A percentile compares a stretch with the other conserved stretches of the same genome.
phyloP scores from a whole-genome alignment of 1,284 basidiomycete genomes.

The Leccinum pallidistipes region DNA sequence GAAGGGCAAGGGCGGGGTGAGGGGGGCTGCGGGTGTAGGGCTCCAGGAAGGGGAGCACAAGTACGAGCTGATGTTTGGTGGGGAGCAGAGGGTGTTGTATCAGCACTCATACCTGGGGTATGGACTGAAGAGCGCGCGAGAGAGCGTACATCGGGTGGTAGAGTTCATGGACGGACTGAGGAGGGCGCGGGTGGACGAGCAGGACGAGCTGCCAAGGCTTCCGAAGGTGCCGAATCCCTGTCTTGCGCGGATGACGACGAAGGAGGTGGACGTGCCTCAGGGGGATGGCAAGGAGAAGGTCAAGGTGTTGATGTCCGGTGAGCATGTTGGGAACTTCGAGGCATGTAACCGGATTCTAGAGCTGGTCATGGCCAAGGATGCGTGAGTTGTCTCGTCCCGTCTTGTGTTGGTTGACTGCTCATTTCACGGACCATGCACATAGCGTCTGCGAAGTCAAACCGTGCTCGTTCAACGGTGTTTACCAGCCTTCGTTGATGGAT shows the following conservation, averaged over 20 bases:
- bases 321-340: slow-evolving; percentile 79
- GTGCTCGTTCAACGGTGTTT: slow-evolving; percentile 96
- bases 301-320: slow-evolving; percentile 83
- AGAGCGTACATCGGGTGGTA: slow-evolving; percentile 86
- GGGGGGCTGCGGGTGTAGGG: slow-evolving; percentile 38
- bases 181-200: slow-evolving; percentile 13
- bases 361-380: slow-evolving; percentile 95
- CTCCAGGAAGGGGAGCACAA: slow-evolving; percentile 92
- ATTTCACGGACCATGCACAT: not conserved
- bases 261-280: slow-evolving; percentile 70
- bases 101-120: slow-evolving; percentile 97
- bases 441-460: slow-evolving; percentile 88
- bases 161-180: slow-evolving; percentile 77
- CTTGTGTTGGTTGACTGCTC: not conserved
- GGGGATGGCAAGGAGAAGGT: slow-evolving; percentile 46
- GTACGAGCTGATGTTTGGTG: slow-evolving; percentile 82
- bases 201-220: slow-evolving; percentile 4
- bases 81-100: slow-evolving; percentile 73
- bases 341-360: slow-evolving; percentile 86
- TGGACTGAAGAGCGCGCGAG: slow-evolving; percentile 89
- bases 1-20: slow-evolving; percentile 42
- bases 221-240: slow-evolving; percentile 68
- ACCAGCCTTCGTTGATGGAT: slow-evolving; percentile 93
- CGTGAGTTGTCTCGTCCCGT: slow-evolving; percentile 52
- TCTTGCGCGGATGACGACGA: slow-evolving; percentile 66